phyloP scores from a whole-genome alignment of 805 yeast species.

The Monosporozyma aerobia region DNA sequence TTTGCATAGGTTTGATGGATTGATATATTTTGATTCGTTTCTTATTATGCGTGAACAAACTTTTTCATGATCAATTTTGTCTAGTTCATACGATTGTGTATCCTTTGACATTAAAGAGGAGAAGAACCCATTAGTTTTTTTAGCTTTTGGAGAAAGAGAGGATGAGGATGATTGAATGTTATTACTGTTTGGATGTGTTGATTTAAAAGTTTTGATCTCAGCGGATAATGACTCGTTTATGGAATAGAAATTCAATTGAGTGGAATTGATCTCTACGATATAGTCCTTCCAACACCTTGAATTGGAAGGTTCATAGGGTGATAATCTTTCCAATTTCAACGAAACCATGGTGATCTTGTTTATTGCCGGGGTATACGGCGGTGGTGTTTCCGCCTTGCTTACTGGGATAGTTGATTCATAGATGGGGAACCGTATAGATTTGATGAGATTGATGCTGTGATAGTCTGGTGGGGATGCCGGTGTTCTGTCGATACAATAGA shows the following conservation, averaged over 20 bases:
- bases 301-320: constrained; percentile 67
- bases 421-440: constrained; percentile 27
- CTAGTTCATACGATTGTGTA: constrained; percentile 15
- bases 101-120: neutral
- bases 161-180: neutral
- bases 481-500: constrained; percentile 30
- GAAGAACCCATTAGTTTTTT: neutral
- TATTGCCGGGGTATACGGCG: constrained; percentile 59
- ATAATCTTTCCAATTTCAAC: constrained; percentile 63
- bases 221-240: constrained; percentile 30
- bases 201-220: constrained; percentile 22
- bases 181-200: constrained; percentile 15
- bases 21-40: constrained; percentile 22
- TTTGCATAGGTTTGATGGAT: constrained; percentile 36
- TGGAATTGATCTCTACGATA: constrained; percentile 71
- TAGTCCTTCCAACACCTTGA: constrained; percentile 61
- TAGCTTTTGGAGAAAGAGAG: constrained; percentile 3
- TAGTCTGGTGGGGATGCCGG: constrained; percentile 32
- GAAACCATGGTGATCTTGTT: constrained; percentile 47
- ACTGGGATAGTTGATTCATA: constrained; percentile 33
- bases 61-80: constrained; percentile 22
- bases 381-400: constrained; percentile 37
- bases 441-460: constrained; percentile 17
- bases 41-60: constrained; percentile 14
- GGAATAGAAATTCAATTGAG: constrained; percentile 67